Conservation (phyloP, 495 filamentous ascomycete species). For the Lophiotrema nucula region DNA sequence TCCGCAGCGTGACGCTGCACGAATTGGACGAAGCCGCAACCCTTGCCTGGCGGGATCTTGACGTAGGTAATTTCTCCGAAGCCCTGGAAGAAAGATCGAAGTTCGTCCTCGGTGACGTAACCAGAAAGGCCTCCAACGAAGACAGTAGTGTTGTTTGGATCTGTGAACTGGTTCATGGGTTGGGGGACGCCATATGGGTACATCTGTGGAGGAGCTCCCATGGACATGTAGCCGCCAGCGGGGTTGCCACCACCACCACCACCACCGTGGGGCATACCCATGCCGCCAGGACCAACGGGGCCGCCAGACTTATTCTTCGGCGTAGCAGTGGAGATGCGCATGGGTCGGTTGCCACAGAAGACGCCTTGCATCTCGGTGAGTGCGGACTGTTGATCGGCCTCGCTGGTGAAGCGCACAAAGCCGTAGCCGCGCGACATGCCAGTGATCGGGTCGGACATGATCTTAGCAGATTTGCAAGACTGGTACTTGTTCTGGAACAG, state of each 20-base stretch:
- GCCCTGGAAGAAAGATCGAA: conserved; percentile 98
- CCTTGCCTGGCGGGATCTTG: conserved; percentile 99
- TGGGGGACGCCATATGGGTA: conserved; percentile 76
- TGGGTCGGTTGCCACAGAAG: conserved; percentile 97
- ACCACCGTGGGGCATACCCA: conserved; percentile 46
- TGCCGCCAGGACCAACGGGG: conserved; percentile 50
- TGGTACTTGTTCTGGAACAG: conserved; percentile 95
- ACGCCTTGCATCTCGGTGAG: conserved; percentile 98
- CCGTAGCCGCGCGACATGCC: conserved; percentile 98
- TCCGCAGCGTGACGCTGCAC: conserved; percentile 98
- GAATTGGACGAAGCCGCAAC: conserved; percentile 98
- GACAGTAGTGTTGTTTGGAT: conserved; percentile 99
- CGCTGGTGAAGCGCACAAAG: conserved; percentile 94
- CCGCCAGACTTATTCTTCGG: conserved; percentile 85
- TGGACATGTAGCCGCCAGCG: conserved; percentile 58
- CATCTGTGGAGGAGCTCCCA: conserved; percentile 76
- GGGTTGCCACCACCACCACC: conserved; percentile 41
- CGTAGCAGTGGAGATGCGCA: conserved; percentile 97
- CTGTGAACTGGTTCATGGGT: conserved; percentile 99
- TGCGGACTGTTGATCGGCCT: conserved; percentile 91
- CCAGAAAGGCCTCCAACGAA: conserved; percentile 97
- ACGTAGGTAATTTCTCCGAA: conserved; percentile 99
- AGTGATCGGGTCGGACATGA: conserved; percentile 98
- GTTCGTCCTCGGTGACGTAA: conserved; percentile 98
- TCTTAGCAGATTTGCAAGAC: conserved; percentile 98